Evolutionary conservation across 805 yeast species (phyloP).

Genomic region (Henningerozyma blattae): DNA sequence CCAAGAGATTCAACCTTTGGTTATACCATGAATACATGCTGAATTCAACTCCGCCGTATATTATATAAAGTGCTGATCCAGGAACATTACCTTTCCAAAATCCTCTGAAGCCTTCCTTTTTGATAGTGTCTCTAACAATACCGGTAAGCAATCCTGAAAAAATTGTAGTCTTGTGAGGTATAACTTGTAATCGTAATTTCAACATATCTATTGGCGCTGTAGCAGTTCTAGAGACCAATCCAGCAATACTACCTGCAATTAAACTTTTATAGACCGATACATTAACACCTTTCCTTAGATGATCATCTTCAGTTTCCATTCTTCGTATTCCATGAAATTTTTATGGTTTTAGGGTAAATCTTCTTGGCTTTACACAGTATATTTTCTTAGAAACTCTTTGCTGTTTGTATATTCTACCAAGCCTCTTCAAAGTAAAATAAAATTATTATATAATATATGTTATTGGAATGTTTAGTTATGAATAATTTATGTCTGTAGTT

Average conservation of each 20-base stretch:
- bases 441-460: too few species aligned
- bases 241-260: conserved; percentile 63
- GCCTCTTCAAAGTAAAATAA: too few species aligned
- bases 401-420: too few species aligned
- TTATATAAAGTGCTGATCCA: conserved; percentile 72
- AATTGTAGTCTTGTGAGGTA: background rate
- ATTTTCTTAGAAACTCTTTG: too few species aligned
- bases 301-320: conserved; percentile 22
- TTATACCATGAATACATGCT: conserved; percentile 52
- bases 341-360: too few species aligned
- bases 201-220: conserved; percentile 27
- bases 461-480: too few species aligned
- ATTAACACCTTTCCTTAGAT: conserved; percentile 38
- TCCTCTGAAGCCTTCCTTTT: conserved; percentile 58
- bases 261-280: conserved; percentile 42
- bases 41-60: conserved; percentile 82
- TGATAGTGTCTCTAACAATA: conserved; percentile 33
- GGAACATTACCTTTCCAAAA: conserved; percentile 97
- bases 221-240: conserved; percentile 39
- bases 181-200: conserved; percentile 20
- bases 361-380: too few species aligned
- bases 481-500: too few species aligned
- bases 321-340: background rate
- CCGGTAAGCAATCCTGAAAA: conserved; percentile 2
- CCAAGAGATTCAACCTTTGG: conserved; percentile 18